A percentile compares a stretch with the other conserved stretches of the same genome.
Conservation (phyloP, 768 basidiomycete genomes). For the Cytidiella melzeri region DNA sequence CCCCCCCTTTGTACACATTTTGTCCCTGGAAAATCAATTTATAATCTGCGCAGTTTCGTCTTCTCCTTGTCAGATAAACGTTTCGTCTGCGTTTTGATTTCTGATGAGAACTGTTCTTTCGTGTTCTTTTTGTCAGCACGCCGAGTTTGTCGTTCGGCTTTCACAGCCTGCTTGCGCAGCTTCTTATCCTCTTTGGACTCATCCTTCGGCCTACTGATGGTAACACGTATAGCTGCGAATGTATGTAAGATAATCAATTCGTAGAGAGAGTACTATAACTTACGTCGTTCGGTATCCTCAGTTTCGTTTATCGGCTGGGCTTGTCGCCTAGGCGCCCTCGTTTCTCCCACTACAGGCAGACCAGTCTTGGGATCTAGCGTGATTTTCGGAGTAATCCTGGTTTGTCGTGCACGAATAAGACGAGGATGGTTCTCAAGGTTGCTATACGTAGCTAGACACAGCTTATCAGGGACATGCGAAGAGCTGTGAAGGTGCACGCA, state of each 20-base stretch:
- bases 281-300: slow-evolving; percentile 24
- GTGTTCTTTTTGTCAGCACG: slow-evolving; percentile 61
- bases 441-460: slow-evolving; percentile 77
- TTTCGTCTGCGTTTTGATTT: slow-evolving; percentile 55
- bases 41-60: slow-evolving; percentile 26
- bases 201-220: slow-evolving; percentile 62
- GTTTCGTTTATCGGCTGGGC: slow-evolving; percentile 22
- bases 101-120: slow-evolving; percentile 57
- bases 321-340: slow-evolving; percentile 7
- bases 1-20: neutral
- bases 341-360: slow-evolving; percentile 49
- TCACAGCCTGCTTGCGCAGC: slow-evolving; percentile 63
- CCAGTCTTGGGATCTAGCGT: slow-evolving; percentile 71
- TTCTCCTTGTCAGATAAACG: slow-evolving; percentile 40
- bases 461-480: neutral
- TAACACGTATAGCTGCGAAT: slow-evolving; percentile 33
- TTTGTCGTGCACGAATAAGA: slow-evolving; percentile 65
- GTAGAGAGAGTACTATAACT: neutral
- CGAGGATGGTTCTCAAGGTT: slow-evolving; percentile 97
- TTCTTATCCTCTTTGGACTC: slow-evolving; percentile 76
- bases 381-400: slow-evolving; percentile 55
- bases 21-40: slow-evolving; percentile 4
- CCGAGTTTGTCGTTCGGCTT: slow-evolving; percentile 57
- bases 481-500: slow-evolving; percentile 33
- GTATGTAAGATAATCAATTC: neutral